Evolutionary conservation across 1,284 basidiomycete species (phyloP).

Genomic region (Leccinum fallax): DNA sequence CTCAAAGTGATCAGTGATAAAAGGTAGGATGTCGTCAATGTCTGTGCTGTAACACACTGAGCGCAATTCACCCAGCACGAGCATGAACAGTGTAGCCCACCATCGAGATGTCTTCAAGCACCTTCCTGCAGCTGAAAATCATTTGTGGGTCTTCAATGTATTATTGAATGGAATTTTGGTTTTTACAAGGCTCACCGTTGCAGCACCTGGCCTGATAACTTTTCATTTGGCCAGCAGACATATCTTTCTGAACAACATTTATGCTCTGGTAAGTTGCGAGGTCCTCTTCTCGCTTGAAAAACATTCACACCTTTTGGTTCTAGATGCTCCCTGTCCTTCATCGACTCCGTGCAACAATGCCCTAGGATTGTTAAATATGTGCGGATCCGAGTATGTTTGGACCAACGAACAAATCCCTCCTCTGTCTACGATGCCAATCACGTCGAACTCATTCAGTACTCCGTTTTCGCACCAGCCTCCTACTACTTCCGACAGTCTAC

Average conservation of each 20-base stretch:
- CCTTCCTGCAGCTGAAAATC: background rate
- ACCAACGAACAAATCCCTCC: background rate
- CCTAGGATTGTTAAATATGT: background rate
- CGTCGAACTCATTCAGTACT: background rate
- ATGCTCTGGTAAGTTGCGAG: conserved; percentile 6
- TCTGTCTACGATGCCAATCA: background rate
- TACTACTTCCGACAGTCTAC: background rate
- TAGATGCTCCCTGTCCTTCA: conserved; percentile 1
- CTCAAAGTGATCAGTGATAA: conserved; percentile 11
- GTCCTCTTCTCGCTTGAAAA: background rate
- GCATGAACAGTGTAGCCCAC: background rate
- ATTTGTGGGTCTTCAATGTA: conserved; percentile 9
- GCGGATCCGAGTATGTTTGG: background rate
- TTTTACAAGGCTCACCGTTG: conserved; percentile 3
- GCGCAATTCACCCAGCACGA: background rate
- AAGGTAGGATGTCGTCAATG: conserved; percentile 7
- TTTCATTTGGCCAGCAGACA: background rate
- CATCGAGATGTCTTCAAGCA: background rate
- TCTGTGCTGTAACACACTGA: background rate
- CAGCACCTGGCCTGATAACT: background rate
- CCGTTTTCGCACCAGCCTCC: background rate
- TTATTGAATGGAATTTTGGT: background rate
- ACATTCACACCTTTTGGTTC: background rate
- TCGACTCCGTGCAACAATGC: conserved; percentile 5
- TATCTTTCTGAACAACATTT: background rate